Percentiles rank a stretch among this genome's conserved stretches.
phyloP scores from a whole-genome alignment of 2,329 filamentous ascomycete genomes.

The Arthrinium phaeospermum region DNA sequence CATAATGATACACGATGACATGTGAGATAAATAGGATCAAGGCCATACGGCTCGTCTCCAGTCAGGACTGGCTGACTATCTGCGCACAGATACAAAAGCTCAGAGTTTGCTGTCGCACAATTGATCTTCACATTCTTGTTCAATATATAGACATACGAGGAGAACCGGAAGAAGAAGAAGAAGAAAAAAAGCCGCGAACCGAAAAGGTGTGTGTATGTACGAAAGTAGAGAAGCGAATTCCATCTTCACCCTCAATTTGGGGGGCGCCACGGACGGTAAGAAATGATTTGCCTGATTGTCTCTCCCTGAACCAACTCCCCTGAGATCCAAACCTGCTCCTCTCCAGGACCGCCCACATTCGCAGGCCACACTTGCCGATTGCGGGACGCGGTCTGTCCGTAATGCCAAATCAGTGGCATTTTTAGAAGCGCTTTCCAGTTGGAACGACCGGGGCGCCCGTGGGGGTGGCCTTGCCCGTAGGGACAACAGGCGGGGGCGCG shows the following conservation, averaged over 20 bases:
- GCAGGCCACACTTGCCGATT: neutral
- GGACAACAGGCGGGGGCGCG: neutral
- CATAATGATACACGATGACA: neutral
- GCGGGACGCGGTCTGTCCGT: neutral
- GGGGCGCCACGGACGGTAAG: neutral
- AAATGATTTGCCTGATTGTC: neutral
- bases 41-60: neutral
- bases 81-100: neutral
- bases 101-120: neutral
- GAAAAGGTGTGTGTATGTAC: neutral
- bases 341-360: neutral
- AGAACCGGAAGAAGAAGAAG: neutral
- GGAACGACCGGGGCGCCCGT: neutral
- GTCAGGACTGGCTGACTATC: neutral
- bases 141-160: neutral
- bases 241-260: neutral
- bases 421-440: neutral
- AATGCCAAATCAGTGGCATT: neutral
- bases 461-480: constrained; percentile 2
- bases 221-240: constrained; percentile 2
- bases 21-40: neutral
- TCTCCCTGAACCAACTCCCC: neutral
- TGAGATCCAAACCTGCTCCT: neutral
- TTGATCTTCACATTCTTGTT: neutral
- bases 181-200: neutral